Evolutionary conservation across 257 asterid genomes (phyloP), one percentile per base, ranked within the genome.

Genomic region (Nemophila menziesii): DNA sequence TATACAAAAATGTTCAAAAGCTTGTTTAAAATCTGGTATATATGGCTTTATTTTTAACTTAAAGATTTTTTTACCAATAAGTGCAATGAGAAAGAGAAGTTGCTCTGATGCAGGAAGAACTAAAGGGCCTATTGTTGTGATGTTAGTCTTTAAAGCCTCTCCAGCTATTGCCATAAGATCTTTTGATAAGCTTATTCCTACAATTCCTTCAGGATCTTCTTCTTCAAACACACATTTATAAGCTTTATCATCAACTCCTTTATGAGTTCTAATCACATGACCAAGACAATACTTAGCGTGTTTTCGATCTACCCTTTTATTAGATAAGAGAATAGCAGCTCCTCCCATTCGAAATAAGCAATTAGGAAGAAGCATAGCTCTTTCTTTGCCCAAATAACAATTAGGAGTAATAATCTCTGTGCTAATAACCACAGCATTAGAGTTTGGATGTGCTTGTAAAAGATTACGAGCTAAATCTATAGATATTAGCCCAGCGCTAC

Each of bases 401-500:
- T 68, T 49, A 15, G 60, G 67, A 1, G 79, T 63, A 12, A 68
- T 67, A 49, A 63, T 71, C 17, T 71, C 79, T 1, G 62, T 63
- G 48, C 79, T 71, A 9, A 71, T 60, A 7, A 67, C 71, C 11
- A 67, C 54, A 17, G 79, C 79, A 14, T 51, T 60, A 0, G 69
- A 49, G 42, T 60, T 60, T 11, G 71, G 20, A 29, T 63, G 69
- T 42, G 56, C 56, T 19, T 67, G 74, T 2, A 71, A 53, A 72
- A 71, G 39, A 11, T 67, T 69, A 14, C 57, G 67, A 0, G 75
- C 75, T 13, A 71, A 61, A 52, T 68, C 69, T 16, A 63, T 14
- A 24, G 75, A 66, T 33, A 67, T 60, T 1, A 71, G 68, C 20
- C 79, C 79, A 6, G 75, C 75, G 22, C 75, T 67, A 24, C 79